Evolutionary conservation across 495 filamentous ascomycete species (phyloP), one percentile per base, ranked within the genome.

Genomic region (Echria macrotheca): DNA sequence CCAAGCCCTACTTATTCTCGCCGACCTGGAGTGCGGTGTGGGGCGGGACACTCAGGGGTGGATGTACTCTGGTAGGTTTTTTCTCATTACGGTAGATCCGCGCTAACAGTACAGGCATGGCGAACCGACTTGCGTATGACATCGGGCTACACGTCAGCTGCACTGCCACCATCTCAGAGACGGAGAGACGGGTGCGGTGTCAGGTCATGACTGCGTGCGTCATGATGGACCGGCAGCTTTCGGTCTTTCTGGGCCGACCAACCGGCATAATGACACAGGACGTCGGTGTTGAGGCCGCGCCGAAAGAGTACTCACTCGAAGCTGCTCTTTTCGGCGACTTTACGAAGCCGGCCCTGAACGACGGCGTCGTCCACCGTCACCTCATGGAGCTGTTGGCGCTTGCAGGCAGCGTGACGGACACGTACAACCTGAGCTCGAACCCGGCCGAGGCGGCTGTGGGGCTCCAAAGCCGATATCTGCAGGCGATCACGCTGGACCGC

Each of bases 161-260:
- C 44, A 50, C 55, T 10, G 53, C 57, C 21, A 66, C 61, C 3
- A 55, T 76, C 15, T 54, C 71, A 0, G 64, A 71, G 19, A 60
- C 61, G 5, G 74, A 75, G 51, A 53, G 66, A 3, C 63, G 68
- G 29, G 67, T 72, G 40, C 57, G 73, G 15, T 66, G 65, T 21
- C 72, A 71, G 59, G 71, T 66, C 11, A 68, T 79, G 58, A 66
- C 63, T 31, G 72, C 73, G 3, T 77, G 72, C 47, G 61, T 77
- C n/a, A 62, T 75, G 44, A 71, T 74, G 45, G 74, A 79, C 56
- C 69, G 71, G 46, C 71, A 73, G 37, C 76, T 72, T 71, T 68
- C 76, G 0, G 51, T 77, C 9, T 68, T 76, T 42, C 66, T 78
- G 5, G 75, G 76, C 9, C 64, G 76, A 18, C 70, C 75, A 7